A percentile compares a stretch with the other conserved stretches of the same genome.
Conservation (phyloP, 768 basidiomycete genomes). For the Tricholoma hemisulphureum region DNA sequence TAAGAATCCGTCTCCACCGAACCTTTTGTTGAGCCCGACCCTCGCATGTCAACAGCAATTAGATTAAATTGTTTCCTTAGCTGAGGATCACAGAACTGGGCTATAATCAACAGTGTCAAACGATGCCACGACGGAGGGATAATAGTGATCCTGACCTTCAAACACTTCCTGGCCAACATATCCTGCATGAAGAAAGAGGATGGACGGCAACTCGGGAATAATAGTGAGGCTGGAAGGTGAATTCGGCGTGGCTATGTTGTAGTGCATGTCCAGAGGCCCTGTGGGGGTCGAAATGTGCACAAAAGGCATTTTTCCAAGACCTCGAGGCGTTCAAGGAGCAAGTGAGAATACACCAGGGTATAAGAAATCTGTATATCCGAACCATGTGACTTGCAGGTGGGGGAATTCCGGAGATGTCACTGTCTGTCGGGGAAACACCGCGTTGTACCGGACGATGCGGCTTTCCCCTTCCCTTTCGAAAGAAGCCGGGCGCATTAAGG, state of each 20-base stretch:
- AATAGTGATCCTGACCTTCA: slow-evolving; percentile 12
- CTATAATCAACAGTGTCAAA: slow-evolving; percentile 6
- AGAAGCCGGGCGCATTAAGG: too few relatives aligned
- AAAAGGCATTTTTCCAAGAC: slow-evolving; percentile 15
- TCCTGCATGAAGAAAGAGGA: slow-evolving; percentile 22
- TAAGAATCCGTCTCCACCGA: slow-evolving; percentile 14
- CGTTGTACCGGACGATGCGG: not conserved
- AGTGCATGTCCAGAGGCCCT: slow-evolving; percentile 17
- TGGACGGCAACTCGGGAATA: slow-evolving; percentile 15
- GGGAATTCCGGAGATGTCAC: not conserved
- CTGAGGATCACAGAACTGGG: slow-evolving; percentile 24
- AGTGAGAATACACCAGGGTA: too few relatives aligned
- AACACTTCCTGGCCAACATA: slow-evolving; percentile 20
- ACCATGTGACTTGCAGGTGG: not conserved
- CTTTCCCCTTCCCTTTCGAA: too few relatives aligned
- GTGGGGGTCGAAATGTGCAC: slow-evolving; percentile 13
- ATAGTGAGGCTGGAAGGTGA: slow-evolving; percentile 15
- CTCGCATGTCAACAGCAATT: slow-evolving; percentile 26
- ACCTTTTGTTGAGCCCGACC: slow-evolving; percentile 24
- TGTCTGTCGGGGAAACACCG: not conserved
- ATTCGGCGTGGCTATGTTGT: slow-evolving; percentile 20
- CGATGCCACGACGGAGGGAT: not conserved
- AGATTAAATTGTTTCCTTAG: slow-evolving; percentile 28
- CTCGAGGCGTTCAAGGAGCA: not conserved
- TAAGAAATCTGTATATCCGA: too few relatives aligned